Conservation (phyloP, 495 filamentous ascomycete species). For the Penicillium dipodomyicola region DNA sequence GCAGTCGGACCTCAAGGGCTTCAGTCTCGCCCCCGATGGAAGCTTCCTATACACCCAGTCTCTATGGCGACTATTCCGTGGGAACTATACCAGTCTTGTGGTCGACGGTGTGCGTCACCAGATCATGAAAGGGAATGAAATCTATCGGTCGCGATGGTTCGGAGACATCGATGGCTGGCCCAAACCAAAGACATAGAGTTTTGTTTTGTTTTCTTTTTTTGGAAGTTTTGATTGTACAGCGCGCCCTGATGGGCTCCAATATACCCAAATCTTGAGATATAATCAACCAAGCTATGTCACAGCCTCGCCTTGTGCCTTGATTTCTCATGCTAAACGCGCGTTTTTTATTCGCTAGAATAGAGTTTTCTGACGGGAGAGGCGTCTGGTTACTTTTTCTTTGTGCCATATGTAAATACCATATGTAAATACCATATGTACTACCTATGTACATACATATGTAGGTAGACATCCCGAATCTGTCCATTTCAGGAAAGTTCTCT, state of each 20-base stretch:
- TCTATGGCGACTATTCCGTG: constrained; percentile 24
- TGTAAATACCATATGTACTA: too few species aligned
- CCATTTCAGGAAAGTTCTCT: too few species aligned
- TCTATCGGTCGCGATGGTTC: constrained; percentile 33
- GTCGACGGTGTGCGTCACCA: constrained; percentile 18
- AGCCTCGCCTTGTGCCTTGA: too few species aligned
- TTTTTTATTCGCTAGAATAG: too few species aligned
- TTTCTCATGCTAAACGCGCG: too few species aligned
- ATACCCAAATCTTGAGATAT: neutral
- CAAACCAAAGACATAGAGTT: constrained; percentile 17
- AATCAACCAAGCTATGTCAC: neutral
- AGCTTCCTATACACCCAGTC: constrained; percentile 31
- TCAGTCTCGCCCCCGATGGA: constrained; percentile 30
- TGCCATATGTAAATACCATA: too few species aligned
- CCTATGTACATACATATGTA: too few species aligned
- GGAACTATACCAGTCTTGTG: constrained; percentile 29
- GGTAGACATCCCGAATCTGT: too few species aligned
- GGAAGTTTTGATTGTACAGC: neutral
- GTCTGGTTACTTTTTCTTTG: too few species aligned
- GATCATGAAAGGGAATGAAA: constrained; percentile 29
- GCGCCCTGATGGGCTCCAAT: neutral
- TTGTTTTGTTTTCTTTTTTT: neutral
- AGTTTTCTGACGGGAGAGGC: too few species aligned
- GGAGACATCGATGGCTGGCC: constrained; percentile 33
- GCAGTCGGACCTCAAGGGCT: constrained; percentile 29